Percentiles rank a stretch among this genome's conserved stretches.
These are phyloP conservation scores for Ophiostoma sp. DNA, from an alignment of 2,329 filamentous ascomycete genomes.

Conservation along the genomic window DNA sequence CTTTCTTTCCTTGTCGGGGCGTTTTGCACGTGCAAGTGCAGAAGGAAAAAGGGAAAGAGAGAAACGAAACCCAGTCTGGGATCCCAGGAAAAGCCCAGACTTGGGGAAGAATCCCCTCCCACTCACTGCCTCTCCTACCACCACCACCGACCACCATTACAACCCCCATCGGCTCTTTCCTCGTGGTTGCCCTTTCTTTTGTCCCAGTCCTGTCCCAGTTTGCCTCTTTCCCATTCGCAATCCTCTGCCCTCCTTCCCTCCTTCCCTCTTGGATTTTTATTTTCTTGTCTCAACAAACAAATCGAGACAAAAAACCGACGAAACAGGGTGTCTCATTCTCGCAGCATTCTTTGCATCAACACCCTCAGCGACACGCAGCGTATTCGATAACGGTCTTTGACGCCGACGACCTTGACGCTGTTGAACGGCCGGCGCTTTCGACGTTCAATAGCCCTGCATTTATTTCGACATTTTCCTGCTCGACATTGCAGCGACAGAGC, in stretches of 20 bases:
- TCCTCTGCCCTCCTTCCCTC: background rate
- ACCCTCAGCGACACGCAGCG: background rate
- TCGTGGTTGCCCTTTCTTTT: background rate
- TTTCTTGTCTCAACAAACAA: background rate
- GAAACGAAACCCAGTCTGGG: background rate
- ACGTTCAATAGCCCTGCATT: background rate
- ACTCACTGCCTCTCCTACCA: background rate
- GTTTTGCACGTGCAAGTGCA: slow-evolving; percentile 25
- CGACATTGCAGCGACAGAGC: background rate
- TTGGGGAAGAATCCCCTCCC: background rate
- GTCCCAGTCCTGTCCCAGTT: background rate
- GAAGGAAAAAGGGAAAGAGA: background rate
- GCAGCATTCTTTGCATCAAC: background rate
- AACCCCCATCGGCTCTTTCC: slow-evolving; percentile 6
- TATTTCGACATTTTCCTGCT: background rate
- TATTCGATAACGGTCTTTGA: background rate
- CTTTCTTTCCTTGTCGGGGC: background rate
- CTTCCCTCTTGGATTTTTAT: background rate
- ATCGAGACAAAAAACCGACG: background rate
- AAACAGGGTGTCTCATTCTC: slow-evolving; percentile 1
- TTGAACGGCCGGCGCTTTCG: background rate
- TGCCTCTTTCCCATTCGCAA: background rate
- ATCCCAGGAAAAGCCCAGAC: slow-evolving; percentile 4
- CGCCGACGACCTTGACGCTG: background rate
- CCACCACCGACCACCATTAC: background rate